Evolutionary conservation across 169 alveolate species (phyloP).

Genomic region (Eimeria praecox): DNA sequence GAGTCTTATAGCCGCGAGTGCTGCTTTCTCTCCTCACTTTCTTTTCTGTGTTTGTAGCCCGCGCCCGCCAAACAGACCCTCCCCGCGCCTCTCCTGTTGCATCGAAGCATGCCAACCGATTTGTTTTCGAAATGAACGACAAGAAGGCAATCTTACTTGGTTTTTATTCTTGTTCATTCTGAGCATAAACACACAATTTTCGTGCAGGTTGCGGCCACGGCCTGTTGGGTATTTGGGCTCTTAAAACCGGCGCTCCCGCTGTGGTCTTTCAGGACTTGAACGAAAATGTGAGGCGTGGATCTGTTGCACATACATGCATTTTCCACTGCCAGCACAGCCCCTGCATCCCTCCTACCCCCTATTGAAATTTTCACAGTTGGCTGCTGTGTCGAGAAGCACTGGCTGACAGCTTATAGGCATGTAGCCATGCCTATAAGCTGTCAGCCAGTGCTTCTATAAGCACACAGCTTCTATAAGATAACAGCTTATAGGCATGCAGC

Average conservation of each 20-base stretch:
- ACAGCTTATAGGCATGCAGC: not conserved
- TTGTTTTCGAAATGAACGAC: not conserved
- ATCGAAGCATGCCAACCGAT: not conserved
- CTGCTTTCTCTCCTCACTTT: not conserved
- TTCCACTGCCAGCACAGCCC: not conserved
- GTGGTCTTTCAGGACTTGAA: constrained; percentile 67
- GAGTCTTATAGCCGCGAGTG: not conserved
- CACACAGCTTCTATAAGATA: too few relatives aligned
- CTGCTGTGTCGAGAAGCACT: not conserved
- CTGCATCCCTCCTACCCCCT: not conserved
- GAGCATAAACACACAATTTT: not conserved
- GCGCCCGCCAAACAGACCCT: not conserved
- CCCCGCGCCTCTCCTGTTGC: not conserved
- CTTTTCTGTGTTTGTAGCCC: not conserved
- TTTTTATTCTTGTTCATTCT: not conserved
- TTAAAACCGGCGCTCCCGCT: constrained; percentile 42
- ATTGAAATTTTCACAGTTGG: not conserved
- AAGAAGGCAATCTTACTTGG: not conserved
- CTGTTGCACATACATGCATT: not conserved
- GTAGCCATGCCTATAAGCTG: too few relatives aligned
- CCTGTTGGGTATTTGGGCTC: constrained; percentile 66
- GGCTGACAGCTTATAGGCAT: not conserved
- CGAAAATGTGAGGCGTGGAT: not conserved
- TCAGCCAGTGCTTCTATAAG: too few relatives aligned
- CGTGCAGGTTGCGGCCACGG: constrained; percentile 75